Evolutionary conservation across 2,329 filamentous ascomycete species (phyloP), one percentile per base, ranked within the genome.

Genomic region (Nannizzia gypsea): DNA sequence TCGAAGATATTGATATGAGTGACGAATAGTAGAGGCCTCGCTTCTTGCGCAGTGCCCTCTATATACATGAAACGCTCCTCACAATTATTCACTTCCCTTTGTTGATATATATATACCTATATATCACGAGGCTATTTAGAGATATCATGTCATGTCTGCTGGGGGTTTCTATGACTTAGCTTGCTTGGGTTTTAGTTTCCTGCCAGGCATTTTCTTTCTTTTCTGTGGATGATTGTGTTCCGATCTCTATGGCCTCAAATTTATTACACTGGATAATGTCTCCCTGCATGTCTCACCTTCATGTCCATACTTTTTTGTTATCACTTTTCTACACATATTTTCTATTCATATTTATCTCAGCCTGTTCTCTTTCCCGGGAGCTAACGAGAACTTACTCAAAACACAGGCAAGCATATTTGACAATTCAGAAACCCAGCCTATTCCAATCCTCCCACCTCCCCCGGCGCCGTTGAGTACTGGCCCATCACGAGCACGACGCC

Each of bases 401-500:
- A 34, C 31, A 54, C 28, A 54, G 50, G 50, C 50, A 54, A 54
- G 50, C 50, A 54, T 54, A 54, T 54, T 54, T 38, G 58, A 56
- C 38, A 75, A 74, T 28, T 60, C 57, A 61, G 63, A 62, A 63
- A 65, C 57, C 61, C 74, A 75, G 60, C 75, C 70, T 57, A 75
- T 73, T 64, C 77, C 72, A 15, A 74, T 77, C 48, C 66, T 77
- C 34, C 70, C 73, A 58, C 74, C 75, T 0, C 86, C 87, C n/a
- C 88, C 84, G 22, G 86, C 88, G 34, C 89, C 90, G 11, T 78
- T 96, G 68, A 93, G 92, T 71, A 85, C 92, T 38, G 86, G 88
- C 0, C 91, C 92, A 1, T 95, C 90, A 6, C 84, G 92, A 58
- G 92, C 92, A 6, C 84, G 92, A 57, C 81, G 90, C 59, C 90